Evolutionary conservation across 176 grass and related monocot genomes (phyloP), one percentile per base, ranked within the genome.

Genomic region (Hordeum vulgare): DNA sequence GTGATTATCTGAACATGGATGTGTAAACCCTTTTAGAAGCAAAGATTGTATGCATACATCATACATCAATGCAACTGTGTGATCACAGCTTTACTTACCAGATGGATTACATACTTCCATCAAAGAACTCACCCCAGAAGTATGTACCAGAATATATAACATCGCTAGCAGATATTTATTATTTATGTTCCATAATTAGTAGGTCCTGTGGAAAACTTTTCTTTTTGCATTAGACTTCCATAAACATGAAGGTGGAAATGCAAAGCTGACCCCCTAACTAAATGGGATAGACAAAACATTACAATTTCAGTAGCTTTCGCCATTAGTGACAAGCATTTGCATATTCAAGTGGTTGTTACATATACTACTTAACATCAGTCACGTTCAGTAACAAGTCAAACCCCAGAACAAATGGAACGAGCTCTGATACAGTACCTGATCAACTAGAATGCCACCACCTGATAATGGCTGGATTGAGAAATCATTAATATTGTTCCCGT

Each of bases 401-500:
- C 21, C 7, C 4, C 15, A 61, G 29, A 85, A 76, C 26, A 76
- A 24, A 85, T 41, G n/a, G 77, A 80, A 76, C 40, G 21, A 65
- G 37, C 78, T 75, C 72, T 41, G 47, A 72, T 49, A 83, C 47
- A 79, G 28, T 96, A 94, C 96, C 96, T 98, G 82, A 91, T 92
- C 89, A 68, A 93, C 83, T 68, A 95, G 83, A 83, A 98, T 79
- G 21, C 88, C 93, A 86, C 79, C 66, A 34, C 64, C 80, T 61
- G 90, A 89, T 36, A 54, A 87, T 66, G 88, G 84, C 77, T 94
- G 94, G 88, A 94, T 86, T 40, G 79, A 89, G 59, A 84, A 78
- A 78, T 86, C 85, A 31, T 77, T 69, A 2, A 66, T 53, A 78
- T 49, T 9, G 61, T 74, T 80, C n/a, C 67, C 35, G 0, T 36